Conservation (phyloP, 2,329 filamentous ascomycete species). For the Neopestalotiopsis sp. region DNA sequence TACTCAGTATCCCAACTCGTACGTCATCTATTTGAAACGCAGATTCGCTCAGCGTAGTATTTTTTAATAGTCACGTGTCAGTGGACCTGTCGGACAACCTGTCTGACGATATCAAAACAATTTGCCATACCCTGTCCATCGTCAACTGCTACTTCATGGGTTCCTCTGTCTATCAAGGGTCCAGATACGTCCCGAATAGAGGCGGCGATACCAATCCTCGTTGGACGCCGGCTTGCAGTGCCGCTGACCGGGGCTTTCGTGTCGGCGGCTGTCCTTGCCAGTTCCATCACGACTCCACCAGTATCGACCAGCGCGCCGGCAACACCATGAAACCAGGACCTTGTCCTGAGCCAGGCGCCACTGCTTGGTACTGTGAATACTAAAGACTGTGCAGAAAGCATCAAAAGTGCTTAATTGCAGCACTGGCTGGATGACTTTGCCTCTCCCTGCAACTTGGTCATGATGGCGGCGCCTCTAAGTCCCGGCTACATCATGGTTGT, state of each 20-base stretch:
- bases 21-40: slow-evolving; percentile 15
- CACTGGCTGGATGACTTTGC: background rate
- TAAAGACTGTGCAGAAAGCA: background rate
- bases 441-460: background rate
- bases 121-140: slow-evolving; percentile 7
- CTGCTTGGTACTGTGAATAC: background rate
- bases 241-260: background rate
- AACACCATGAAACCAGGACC: background rate
- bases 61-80: slow-evolving; percentile 3
- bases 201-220: background rate
- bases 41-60: background rate
- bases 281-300: background rate
- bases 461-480: background rate
- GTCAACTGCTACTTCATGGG: background rate
- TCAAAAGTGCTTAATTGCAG: background rate
- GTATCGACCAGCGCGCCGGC: background rate
- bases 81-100: background rate
- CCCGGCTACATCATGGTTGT: background rate
- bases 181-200: background rate
- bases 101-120: background rate
- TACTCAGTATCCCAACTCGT: background rate
- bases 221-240: background rate
- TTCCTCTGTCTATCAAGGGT: background rate
- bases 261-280: background rate
- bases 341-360: background rate